Conservation (phyloP, 441 rosid species). For the Jatropha podagrica region DNA sequence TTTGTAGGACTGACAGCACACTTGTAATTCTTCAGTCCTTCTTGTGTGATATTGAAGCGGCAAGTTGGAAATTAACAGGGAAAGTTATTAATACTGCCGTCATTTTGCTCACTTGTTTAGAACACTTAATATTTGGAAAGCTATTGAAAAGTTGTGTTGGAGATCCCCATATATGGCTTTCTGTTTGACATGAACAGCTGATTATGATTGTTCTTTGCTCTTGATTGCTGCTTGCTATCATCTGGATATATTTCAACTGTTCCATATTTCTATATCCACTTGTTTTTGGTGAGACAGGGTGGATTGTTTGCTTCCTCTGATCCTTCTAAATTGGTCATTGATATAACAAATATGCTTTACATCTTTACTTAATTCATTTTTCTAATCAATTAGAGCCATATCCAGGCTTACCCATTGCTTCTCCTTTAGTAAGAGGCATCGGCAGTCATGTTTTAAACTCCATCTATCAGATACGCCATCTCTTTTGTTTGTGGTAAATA, state of each 20-base stretch:
- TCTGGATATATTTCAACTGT: neutral
- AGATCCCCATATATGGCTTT: neutral
- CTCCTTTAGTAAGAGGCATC: neutral
- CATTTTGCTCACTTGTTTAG: neutral
- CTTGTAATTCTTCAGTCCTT: constrained; percentile 2
- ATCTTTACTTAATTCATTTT: neutral
- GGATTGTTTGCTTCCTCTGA: neutral
- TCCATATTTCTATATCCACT: neutral
- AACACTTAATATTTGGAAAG: neutral
- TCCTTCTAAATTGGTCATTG: neutral
- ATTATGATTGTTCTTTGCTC: neutral
- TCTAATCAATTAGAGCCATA: neutral
- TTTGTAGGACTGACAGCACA: neutral
- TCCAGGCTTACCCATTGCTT: neutral
- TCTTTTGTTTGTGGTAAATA: neutral
- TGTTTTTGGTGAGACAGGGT: neutral
- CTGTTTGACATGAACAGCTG: neutral
- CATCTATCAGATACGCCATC: neutral
- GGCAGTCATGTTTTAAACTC: neutral
- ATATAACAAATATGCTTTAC: neutral
- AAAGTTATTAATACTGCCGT: no score
- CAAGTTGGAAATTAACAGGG: neutral
- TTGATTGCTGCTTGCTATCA: no score
- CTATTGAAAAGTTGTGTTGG: neutral
- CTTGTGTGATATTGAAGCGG: neutral